Base-by-base conservation (phyloP, 169 alveolate species). In the Perkinsus marinus region DNA sequence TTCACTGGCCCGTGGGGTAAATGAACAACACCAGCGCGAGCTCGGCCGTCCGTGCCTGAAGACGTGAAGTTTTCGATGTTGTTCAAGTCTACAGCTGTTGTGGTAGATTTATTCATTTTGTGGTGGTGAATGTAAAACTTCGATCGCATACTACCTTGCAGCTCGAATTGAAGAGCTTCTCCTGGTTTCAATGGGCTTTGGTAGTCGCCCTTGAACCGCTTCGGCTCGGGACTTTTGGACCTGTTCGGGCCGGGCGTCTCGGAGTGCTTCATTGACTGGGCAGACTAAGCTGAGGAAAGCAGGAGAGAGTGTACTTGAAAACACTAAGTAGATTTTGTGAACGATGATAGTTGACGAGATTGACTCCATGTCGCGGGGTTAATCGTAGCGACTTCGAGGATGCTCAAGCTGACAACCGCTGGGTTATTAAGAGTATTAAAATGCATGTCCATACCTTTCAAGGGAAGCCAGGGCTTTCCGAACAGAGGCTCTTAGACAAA, bases 1-100 rank as follows among this genome's bases (percentile, higher is more conserved):
- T 95, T 93, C 5, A 99, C 99, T 43, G 94, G 95, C 19, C 99
- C 99, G 95, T 98, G 99, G 36, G 99, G 99, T 89, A 98, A 95
- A 26, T 97, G 95, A 91, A 99, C 91, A 41, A 96, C 95, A 3
- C 99, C 96, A 39, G 99, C 97, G 37, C 99, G 95, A 7, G 99
- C 99, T 90, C 98, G 94, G 43, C 96, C 95, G 93, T 93, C 93
- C 0, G 79, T 57, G 79, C 79, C 79, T 57, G 34, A 57, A 17
- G 69, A 68, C 37, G 92, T 92, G 22, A 68, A 26, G 37, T 39
- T 68, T 26, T n/a, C n/a, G n/a, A n/a, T n/a, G n/a, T n/a, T n/a
- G n/a, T n/a, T n/a, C n/a, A n/a, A n/a, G n/a, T n/a, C n/a, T n/a
- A n/a, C n/a, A n/a, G n/a, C n/a, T n/a, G n/a, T n/a, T n/a, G n/a